Conservation (phyloP, 441 rosid genomes). For the Adansonia madagascariensis region DNA sequence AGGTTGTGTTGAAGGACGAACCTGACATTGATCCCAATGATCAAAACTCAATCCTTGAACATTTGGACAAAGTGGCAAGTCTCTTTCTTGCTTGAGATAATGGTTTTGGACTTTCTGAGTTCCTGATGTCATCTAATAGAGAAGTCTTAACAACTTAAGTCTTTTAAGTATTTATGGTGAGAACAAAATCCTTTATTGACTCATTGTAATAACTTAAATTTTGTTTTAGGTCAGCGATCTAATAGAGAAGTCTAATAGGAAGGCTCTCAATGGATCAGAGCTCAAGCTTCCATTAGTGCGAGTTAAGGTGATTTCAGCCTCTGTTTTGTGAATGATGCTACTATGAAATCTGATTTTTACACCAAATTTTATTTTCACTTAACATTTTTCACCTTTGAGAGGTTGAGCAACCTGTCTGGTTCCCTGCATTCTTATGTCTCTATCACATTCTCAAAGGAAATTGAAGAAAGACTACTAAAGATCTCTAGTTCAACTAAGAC, state of each 20-base stretch:
- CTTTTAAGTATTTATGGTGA: conserved; percentile 19
- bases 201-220: conserved; percentile 27
- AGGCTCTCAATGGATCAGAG: conserved; percentile 60
- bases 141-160: not conserved
- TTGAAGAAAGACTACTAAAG: conserved; percentile 6
- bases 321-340: not conserved
- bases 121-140: conserved; percentile 2
- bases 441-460: not conserved
- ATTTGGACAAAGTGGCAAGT: conserved; percentile 90
- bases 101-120: too few species aligned
- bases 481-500: not conserved
- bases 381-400: not conserved
- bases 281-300: conserved; percentile 87
- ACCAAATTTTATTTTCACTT: not conserved
- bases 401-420: not conserved
- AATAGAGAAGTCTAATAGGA: conserved; percentile 77
- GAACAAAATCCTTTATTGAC: conserved; percentile 17
- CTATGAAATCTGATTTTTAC: conserved; percentile 1
- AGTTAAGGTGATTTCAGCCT: conserved; percentile 66
- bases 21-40: conserved; percentile 89
- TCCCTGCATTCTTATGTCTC: not conserved
- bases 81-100: conserved; percentile 19
- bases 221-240: conserved; percentile 66
- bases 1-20: conserved; percentile 89
- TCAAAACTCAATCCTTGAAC: conserved; percentile 89